Conservation (phyloP, 805 yeast genomes). For the Candida succiphila region DNA sequence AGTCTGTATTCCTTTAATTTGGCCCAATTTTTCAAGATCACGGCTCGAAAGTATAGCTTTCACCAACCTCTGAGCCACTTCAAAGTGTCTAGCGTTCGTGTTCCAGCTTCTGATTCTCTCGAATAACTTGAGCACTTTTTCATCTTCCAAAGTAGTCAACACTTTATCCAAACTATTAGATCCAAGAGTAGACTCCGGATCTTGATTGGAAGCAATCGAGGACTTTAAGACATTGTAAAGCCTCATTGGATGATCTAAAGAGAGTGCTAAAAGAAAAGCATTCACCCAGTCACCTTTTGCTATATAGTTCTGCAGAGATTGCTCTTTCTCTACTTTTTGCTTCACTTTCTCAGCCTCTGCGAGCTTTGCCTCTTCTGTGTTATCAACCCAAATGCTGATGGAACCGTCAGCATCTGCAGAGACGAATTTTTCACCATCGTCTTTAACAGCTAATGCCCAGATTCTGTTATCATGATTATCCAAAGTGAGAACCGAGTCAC, state of each 20-base stretch:
- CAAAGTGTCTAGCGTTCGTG: conserved; percentile 72
- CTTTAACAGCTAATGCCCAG: conserved; percentile 72
- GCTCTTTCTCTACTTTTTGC: conserved; percentile 74
- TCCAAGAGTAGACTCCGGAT: conserved; percentile 42
- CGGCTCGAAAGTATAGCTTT: conserved; percentile 51
- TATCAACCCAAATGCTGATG: conserved; percentile 81
- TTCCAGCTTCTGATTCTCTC: conserved; percentile 91
- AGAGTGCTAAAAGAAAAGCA: conserved; percentile 79
- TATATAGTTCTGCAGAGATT: conserved; percentile 68
- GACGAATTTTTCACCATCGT: conserved; percentile 60
- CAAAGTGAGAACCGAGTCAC: conserved; percentile 74
- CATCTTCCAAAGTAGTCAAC: conserved; percentile 45
- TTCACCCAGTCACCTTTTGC: conserved; percentile 71
- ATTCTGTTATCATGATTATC: conserved; percentile 91
- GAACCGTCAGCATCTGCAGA: conserved; percentile 96
- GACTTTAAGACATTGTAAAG: conserved; percentile 67
- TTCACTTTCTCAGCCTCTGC: conserved; percentile 45
- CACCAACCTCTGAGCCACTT: conserved; percentile 70
- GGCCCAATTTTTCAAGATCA: conserved; percentile 44
- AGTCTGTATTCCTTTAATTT: conserved; percentile 57
- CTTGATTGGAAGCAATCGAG: conserved; percentile 41
- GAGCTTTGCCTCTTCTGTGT: conserved; percentile 61
- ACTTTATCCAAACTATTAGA: conserved; percentile 52
- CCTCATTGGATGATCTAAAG: conserved; percentile 85
- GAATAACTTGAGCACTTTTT: conserved; percentile 51